Base-by-base conservation (phyloP, 2,329 filamentous ascomycete genomes). In the Fusarium miscanthi region DNA sequence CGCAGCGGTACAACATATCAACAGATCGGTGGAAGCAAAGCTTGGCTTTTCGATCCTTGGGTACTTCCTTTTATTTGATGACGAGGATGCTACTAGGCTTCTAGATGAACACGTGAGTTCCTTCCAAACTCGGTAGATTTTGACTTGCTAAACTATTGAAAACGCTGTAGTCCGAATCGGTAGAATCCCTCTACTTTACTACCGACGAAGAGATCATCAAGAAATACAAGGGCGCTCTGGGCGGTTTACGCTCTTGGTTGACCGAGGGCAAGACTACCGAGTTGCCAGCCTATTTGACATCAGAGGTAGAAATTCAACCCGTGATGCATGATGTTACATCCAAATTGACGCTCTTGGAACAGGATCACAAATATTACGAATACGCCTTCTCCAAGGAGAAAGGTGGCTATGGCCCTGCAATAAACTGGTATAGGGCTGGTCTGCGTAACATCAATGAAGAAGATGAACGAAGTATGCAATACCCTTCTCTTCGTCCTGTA, bases 291-390 rank as follows among this genome's bases (percentile, higher is more conserved):
- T n/a, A 31, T 31, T 48, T 48, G 9, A 8, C 27, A 17, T 12
- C 10, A n/a, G 21, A 48, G 27, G 27, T 31, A 31, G 9, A 4
- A 17, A 5, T 48, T 12, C 6, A 1, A n/a, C 14, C 2, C 3
- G 0, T 8, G 9, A n/a, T n/a, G 8, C 19, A 17, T n/a, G 5
- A 9, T 0, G 14, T 4, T n/a, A n/a, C 27, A 17, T n/a, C 3
- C 0, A 1, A 30, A 31, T 3, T 31, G 12, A 48, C 5, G 7
- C n/a, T 12, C 4, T 17, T 12, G 21, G 5, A 8, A 16, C 17
- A 48, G 45, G 45, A 48, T n/a, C 45, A 12, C 1, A 9, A 48
- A 12, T 2, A 48, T 31, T 48, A 8, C 17, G 6, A 17, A 48
- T 2, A 31, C 14, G 9, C 27, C 7, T 48, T 48, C 14, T 31